These are phyloP conservation scores for Phytophthora boehmeriae DNA, from an alignment of 352 stramenopile genomes.

Conservation along the genomic window DNA sequence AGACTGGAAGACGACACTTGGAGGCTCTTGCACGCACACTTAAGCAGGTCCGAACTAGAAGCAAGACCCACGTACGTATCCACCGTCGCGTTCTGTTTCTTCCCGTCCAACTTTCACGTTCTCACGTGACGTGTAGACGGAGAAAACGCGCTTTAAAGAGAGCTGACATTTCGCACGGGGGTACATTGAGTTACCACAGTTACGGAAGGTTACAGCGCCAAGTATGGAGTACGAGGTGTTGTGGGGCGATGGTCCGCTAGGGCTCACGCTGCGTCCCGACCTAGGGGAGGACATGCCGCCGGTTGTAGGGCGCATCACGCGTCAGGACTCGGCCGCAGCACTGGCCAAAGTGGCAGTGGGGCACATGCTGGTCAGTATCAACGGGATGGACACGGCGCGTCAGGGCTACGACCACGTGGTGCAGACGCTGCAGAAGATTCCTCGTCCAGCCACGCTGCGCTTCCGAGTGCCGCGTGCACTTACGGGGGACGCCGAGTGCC, in stretches of 20 bases:
- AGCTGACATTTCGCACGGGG: not conserved
- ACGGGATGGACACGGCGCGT: constrained; percentile 85
- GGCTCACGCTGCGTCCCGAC: constrained; percentile 83
- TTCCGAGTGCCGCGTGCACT: constrained; percentile 79
- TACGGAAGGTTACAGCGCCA: not conserved
- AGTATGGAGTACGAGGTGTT: constrained; percentile 89
- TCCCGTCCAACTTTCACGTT: too few relatives aligned
- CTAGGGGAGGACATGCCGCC: constrained; percentile 88
- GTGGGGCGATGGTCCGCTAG: constrained; percentile 83
- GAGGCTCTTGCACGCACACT: constrained; percentile 16
- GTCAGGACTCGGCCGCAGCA: constrained; percentile 81
- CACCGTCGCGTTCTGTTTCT: too few relatives aligned
- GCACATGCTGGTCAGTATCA: constrained; percentile 91
- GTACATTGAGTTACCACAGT: too few relatives aligned
- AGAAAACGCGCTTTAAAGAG: too few relatives aligned
- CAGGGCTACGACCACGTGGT: constrained; percentile 87
- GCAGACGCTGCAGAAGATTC: constrained; percentile 83
- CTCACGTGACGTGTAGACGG: too few relatives aligned
- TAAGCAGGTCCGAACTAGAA: not conserved
- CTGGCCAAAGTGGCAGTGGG: constrained; percentile 81
- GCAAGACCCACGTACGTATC: too few relatives aligned
- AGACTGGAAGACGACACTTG: constrained; percentile 5
- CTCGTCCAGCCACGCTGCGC: constrained; percentile 76
- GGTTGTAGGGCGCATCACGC: constrained; percentile 87
- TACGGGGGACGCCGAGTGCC: constrained; percentile 12